phyloP scores from a whole-genome alignment of 495 filamentous ascomycete species.

The Neurospora discreta region DNA sequence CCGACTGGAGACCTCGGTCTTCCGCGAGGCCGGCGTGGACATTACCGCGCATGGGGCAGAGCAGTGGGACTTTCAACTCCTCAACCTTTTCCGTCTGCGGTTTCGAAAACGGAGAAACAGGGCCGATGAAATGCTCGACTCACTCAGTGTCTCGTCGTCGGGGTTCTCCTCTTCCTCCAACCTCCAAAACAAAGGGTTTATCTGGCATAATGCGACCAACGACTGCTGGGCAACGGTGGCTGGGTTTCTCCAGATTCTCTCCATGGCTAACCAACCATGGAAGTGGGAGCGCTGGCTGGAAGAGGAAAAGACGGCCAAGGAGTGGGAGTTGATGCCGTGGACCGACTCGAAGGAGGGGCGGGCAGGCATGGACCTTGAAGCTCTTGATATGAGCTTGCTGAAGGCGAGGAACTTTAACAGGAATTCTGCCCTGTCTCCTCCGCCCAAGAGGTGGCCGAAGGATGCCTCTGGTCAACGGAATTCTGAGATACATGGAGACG shows the following conservation, averaged over 20 bases:
- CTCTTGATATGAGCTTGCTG: not conserved
- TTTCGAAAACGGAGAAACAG: not conserved
- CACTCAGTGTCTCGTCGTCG: not conserved
- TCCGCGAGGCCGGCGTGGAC: not conserved
- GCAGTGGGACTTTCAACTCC: not conserved
- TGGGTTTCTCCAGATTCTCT: not conserved
- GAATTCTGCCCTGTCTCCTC: not conserved
- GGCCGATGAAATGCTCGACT: not conserved
- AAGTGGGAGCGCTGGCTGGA: not conserved
- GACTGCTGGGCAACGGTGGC: not conserved
- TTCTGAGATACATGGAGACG: not conserved
- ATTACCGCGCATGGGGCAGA: not conserved
- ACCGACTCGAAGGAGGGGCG: not conserved
- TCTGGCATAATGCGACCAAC: not conserved
- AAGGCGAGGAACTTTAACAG: not conserved
- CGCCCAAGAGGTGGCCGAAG: not conserved
- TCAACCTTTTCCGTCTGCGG: not conserved
- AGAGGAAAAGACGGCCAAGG: not conserved
- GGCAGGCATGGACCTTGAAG: not conserved
- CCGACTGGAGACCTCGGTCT: not conserved
- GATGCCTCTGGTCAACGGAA: not conserved
- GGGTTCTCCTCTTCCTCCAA: not conserved
- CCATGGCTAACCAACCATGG: not conserved
- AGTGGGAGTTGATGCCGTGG: not conserved
- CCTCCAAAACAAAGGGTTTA: not conserved